Evolutionary conservation across 306 rosid genomes (phyloP).

Genomic region (Ceratonia siliqua): DNA sequence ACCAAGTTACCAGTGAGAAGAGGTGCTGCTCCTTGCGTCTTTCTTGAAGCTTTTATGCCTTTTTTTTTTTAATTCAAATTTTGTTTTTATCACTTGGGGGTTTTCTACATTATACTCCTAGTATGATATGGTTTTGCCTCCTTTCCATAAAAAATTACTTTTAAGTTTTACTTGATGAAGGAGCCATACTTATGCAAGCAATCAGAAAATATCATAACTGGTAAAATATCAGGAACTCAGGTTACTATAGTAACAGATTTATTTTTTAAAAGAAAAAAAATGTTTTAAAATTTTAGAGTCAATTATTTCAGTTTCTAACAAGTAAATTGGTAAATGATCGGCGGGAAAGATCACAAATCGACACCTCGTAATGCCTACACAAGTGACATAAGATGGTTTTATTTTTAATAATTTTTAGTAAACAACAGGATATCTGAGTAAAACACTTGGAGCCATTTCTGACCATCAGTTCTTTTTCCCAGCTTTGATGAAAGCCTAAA

Average conservation of each 20-base stretch:
- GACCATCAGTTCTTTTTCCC: neutral
- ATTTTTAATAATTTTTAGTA: neutral
- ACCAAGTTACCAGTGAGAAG: neutral
- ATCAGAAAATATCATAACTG: neutral
- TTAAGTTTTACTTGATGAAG: neutral
- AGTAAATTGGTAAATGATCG: neutral
- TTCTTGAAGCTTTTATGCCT: neutral
- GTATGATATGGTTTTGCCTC: neutral
- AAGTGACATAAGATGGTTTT: neutral
- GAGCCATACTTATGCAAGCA: neutral
- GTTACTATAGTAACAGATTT: neutral
- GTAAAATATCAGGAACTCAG: neutral
- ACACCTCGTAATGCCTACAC: neutral
- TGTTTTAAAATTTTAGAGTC: neutral
- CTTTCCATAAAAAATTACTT: neutral
- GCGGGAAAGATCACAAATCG: neutral
- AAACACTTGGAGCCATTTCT: neutral
- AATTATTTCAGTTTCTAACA: neutral
- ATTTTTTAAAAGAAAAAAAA: neutral
- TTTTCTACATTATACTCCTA: neutral
- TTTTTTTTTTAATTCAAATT: neutral
- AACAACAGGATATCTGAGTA: too few relatives aligned
- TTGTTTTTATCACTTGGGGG: neutral
- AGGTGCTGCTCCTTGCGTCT: neutral
- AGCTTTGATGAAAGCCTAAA: neutral